Conservation (phyloP, 352 stramenopile genomes). For the Phytopythium cucurbitacearum region DNA sequence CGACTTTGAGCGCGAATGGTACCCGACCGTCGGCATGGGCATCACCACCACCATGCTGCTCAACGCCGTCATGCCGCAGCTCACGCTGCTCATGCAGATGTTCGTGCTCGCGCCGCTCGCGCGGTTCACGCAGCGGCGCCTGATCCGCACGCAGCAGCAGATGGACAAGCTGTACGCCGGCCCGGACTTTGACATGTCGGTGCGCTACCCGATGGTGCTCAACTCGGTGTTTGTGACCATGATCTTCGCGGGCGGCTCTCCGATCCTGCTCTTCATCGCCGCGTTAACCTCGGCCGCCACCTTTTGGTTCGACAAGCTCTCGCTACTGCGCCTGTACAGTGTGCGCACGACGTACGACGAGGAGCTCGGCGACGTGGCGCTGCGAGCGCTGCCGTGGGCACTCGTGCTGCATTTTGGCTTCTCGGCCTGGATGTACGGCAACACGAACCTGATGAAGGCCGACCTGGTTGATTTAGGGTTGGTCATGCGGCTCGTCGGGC, state of each 20-base stretch:
- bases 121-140: slow-evolving; percentile 31
- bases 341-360: slow-evolving; percentile 82
- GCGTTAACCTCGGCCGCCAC: slow-evolving; percentile 50
- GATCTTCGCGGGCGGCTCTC: slow-evolving; percentile 75
- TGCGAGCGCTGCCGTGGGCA: slow-evolving; percentile 63
- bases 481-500: slow-evolving; percentile 20
- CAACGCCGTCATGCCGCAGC: slow-evolving; percentile 71
- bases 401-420: slow-evolving; percentile 67
- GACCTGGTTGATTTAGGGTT: slow-evolving; percentile 26
- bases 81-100: slow-evolving; percentile 52
- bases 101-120: slow-evolving; percentile 49
- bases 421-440: slow-evolving; percentile 84
- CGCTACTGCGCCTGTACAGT: slow-evolving; percentile 67
- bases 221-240: slow-evolving; percentile 86
- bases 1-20: slow-evolving; percentile 86
- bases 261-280: slow-evolving; percentile 75
- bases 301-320: slow-evolving; percentile 83
- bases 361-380: slow-evolving; percentile 52
- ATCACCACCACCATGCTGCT: slow-evolving; percentile 87
- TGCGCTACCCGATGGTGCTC: slow-evolving; percentile 80
- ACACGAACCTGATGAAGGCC: slow-evolving; percentile 56
- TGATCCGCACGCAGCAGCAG: slow-evolving; percentile 58
- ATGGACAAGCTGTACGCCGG: slow-evolving; percentile 81
- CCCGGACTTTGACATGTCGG: slow-evolving; percentile 64
- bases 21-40: slow-evolving; percentile 81